Evolutionary conservation across 129 eudicot genomes (phyloP), one percentile per base, ranked within the genome.

Genomic region (Sambucus nigra): DNA sequence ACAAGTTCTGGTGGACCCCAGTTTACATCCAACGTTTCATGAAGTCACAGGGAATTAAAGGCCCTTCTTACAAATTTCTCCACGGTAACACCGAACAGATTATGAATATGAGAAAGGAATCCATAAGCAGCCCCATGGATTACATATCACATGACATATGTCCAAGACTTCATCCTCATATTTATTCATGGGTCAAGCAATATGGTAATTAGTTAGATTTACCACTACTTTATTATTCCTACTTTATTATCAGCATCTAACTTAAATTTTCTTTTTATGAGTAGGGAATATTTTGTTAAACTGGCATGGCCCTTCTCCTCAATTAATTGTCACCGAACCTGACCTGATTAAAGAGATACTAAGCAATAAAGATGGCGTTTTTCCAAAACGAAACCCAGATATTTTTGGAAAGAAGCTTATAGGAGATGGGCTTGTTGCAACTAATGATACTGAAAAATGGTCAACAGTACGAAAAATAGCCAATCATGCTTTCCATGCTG

Each of bases 1-100:
- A 78, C 69, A 66, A 63, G 22, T 16, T 61, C 61, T 73, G 76
- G 73, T 67, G 67, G 77, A 64, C 28, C 0, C 86, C 86, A 27
- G 44, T 67, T 47, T 59, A 38, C 23, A 12, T 61, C 11, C 78
- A 74, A 47, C 11, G 35, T 11, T 25, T 57, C 54, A 15, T 79
- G 46, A 57, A 49, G 7, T 51, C 59, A 0, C 86, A 79, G 24
- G 87, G 87, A 32, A 55, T 80, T 67, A 69, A 55, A 32, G 87
- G 87, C 20, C 73, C 76, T 38, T 35, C 82, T 60, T 80, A 72
- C 69, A 75, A 42, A 29, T 63, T 80, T 55, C 23, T 75, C n/a
- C 64, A 71, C 41, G 87, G 87, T 11, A 80, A 46, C 59, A 60
- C 73, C 42, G 68, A 71, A 32, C 79, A 80, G 54, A 80, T 74